Evolutionary conservation across 1,139 yeast genomes (phyloP).

Genomic region (Debaryomyces sp.): DNA sequence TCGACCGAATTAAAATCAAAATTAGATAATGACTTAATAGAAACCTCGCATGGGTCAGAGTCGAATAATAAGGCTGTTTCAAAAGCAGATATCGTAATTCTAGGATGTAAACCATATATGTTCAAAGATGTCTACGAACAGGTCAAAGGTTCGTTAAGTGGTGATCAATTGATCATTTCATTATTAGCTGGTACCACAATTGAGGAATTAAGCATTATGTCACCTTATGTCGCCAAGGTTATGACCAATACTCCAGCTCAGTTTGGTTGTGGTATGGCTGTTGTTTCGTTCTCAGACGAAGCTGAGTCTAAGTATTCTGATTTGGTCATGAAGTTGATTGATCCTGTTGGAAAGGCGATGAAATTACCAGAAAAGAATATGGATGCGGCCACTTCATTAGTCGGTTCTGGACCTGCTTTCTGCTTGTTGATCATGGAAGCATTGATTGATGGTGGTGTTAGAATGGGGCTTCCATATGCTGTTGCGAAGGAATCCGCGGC

Average conservation of each 20-base stretch:
- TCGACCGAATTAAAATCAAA: constrained; percentile 47
- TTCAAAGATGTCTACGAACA: constrained; percentile 60
- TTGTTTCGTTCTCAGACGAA: constrained; percentile 65
- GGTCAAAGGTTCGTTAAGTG: constrained; percentile 43
- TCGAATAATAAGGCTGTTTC: constrained; percentile 59
- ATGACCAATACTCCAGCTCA: constrained; percentile 98
- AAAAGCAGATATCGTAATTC: constrained; percentile 67
- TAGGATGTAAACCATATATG: constrained; percentile 88
- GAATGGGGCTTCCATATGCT: constrained; percentile 90
- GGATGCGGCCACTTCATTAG: constrained; percentile 95
- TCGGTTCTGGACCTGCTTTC: constrained; percentile 98
- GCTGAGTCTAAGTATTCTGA: constrained; percentile 51
- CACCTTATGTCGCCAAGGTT: constrained; percentile 76
- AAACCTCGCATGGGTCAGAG: constrained; percentile 53
- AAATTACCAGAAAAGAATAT: constrained; percentile 86
- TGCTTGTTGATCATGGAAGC: constrained; percentile 89
- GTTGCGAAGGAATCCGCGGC: constrained; percentile 90
- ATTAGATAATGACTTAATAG: constrained; percentile 49
- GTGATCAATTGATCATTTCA: constrained; percentile 71
- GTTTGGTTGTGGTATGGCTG: constrained; percentile 92
- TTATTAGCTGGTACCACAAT: constrained; percentile 93
- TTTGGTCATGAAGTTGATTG: constrained; percentile 58
- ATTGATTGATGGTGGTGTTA: constrained; percentile 89
- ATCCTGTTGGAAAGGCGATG: constrained; percentile 70
- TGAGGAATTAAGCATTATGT: constrained; percentile 57